Evolutionary conservation across 108 stramenopile genomes (phyloP), one percentile per base, ranked within the genome.

Genomic region (Cylindrotheca closterium): DNA sequence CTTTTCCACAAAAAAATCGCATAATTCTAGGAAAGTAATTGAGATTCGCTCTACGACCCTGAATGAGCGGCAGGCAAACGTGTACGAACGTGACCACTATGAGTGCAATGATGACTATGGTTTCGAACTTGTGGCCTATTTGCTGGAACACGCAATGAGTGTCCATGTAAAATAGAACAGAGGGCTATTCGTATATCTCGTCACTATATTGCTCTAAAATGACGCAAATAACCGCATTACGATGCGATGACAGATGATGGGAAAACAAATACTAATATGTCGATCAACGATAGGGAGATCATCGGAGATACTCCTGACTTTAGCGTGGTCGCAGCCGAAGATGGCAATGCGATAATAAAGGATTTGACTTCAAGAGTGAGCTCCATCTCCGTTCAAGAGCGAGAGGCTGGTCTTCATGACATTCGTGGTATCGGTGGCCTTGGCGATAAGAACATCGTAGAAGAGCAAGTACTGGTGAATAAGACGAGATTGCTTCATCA

Each of bases 401-500:
- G 49, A 17, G 26, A 63, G 30, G 49, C 42, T 17, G 61, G 18
- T 30, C 48, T 63, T 10, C 28, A 29, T 28, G 61, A 63, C 19
- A 63, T 63, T 30, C 61, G 51, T 29, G 61, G 61, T 10, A 49
- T 63, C 1, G 47, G 48, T 4, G n/a, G n/a, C n/a, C n/a, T n/a
- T n/a, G n/a, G n/a, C n/a, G n/a, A n/a, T n/a, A 30, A 63, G 1
- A 27, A 18, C 18, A 17, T n/a, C 1, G 48, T 12, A 0, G 61
- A 63, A 26, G 30, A 46, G 10, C 48, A 10, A 29, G 47, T 25
- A 3, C 4, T 30, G 2, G 18, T 63, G 37, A 42, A 15, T 15
- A 42, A 10, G 37, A 42, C 37, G 37, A 10, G 7, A 42, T 10
- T 10, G 37, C 10, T 10, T 7, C 19, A 22, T 53, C 55, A 1